phyloP scores from a whole-genome alignment of 2,329 filamentous ascomycete genomes.

The Fonsecaea erecta region DNA sequence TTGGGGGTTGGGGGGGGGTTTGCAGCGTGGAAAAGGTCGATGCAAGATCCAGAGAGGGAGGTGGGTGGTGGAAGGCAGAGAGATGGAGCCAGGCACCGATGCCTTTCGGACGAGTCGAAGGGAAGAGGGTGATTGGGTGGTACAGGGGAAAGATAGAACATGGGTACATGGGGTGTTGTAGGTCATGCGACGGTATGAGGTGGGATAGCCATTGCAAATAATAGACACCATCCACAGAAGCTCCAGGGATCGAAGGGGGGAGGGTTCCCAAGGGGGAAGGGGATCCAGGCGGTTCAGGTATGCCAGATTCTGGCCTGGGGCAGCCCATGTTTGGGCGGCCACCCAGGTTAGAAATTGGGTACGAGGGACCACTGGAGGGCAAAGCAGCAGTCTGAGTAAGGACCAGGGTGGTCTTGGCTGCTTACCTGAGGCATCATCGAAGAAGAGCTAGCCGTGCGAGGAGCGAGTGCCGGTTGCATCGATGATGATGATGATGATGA shows the following conservation, averaged over 20 bases:
- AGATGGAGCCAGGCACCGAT: slow-evolving; percentile 29
- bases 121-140: slow-evolving; percentile 2
- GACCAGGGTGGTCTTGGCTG: slow-evolving; percentile 25
- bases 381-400: slow-evolving; percentile 33
- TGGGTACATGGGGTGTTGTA: slow-evolving; percentile 1
- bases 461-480: slow-evolving; percentile 33
- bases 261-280: background rate
- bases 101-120: background rate
- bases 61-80: slow-evolving; percentile 11
- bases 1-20: slow-evolving; percentile 6
- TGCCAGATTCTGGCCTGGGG: background rate
- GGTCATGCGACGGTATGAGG: slow-evolving; percentile 26
- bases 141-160: background rate
- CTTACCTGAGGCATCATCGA: slow-evolving; percentile 37
- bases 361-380: background rate
- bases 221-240: background rate
- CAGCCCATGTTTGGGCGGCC: background rate
- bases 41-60: slow-evolving; percentile 23
- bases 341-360: background rate
- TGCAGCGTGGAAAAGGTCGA: slow-evolving; percentile 7
- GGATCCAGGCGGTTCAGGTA: background rate
- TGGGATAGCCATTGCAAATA: slow-evolving; percentile 13
- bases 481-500: slow-evolving; percentile 11
- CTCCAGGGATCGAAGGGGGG: background rate
- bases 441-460: slow-evolving; percentile 32